Evolutionary conservation across 2,329 filamentous ascomycete species (phyloP), one percentile per base, ranked within the genome.

Genomic region (Claviceps monticola): DNA sequence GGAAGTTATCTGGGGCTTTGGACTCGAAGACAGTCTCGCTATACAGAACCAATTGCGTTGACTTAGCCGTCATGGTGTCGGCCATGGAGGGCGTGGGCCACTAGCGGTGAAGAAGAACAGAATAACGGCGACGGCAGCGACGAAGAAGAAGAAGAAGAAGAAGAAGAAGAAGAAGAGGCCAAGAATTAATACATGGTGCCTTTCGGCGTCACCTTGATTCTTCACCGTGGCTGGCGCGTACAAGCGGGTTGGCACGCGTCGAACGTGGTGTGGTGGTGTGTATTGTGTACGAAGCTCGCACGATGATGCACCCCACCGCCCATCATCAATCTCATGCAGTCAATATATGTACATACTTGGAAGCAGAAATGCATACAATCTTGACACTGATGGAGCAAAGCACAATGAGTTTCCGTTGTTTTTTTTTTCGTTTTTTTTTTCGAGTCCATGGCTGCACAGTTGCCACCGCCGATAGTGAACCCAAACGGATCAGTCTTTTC

Each of bases 1-100:
- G 73, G 49, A 84, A 76, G 46, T 74, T 71, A 38, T 73, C 69
- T 39, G 78, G 73, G 21, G 80, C 73, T 23, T 74, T 73, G 46
- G 74, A 68, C 49, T 76, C 72, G 55, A 84, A 74, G 57, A 71
- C 70, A 58, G 78, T 80, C 62, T 82, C 74, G 66, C 77, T 77
- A 56, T 77, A 66, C 46, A 76, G 70, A 56, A 69, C 57, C 54
- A 80, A 70, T 56, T 67, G 59, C 52, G 53, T 59, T 49, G 56
- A 54, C 51, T 58, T 54, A 21, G 58, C 51, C 66, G 46, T 4
- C 46, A 68, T 67, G 46, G 42, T 38, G 48, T 37, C 48, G 38
- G 23, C 17, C 49, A 14, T 47, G 34, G 45, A 49, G 50, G 37
- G 53, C 4, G 42, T 7, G n/a, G 26, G 19, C 13, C 14, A 8